Evolutionary conservation across 768 basidiomycete species (phyloP), one percentile per base, ranked within the genome.

Genomic region (Naematelia encephala): DNA sequence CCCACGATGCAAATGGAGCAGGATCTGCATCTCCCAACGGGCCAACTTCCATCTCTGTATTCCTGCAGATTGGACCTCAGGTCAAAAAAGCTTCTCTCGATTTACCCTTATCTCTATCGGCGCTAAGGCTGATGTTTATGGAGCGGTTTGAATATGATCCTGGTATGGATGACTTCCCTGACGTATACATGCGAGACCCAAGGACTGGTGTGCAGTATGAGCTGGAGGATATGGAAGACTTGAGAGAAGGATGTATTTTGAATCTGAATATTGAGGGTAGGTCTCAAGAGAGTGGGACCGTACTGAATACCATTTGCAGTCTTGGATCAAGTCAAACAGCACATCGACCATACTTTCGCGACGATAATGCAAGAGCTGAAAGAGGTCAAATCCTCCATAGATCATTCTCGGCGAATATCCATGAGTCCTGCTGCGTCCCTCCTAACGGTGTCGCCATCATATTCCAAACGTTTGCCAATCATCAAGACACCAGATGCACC

Each of bases 281-380:
- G 11, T 14, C 54, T 43, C 22, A 12, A 23, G 46, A 23, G n/a
- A 22, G 21, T 14, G 4, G 8, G 4, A n/a, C 26, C 44, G 19
- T 26, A 45, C 19, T 64, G 57, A 62, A n/a, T n/a, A n/a, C n/a
- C 28, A 3, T 43, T 3, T 44, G 19, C 68, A 99, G 94, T 91
- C 22, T 86, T 98, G 55, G 93, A 99, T 78, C 94, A 98, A 75
- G 94, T 99, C 77, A 97, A 94, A 75, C 91, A 97, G 71, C 94
- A 99, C 74, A 93, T 99, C 66, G 94, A 99, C 70, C 70, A 85
- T 1, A 92, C 94, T 69, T 93, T 99, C 61, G 86, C 89, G 0
- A 80, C 80, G 0, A 80, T 99, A 16, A 85, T 90, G 27, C 87
- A 87, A 63, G 92, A 98, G 59, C 84, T 97, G 78, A 91, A 91